phyloP scores from a whole-genome alignment of 805 yeast species.

The Nakazawaea wickerhamii region DNA sequence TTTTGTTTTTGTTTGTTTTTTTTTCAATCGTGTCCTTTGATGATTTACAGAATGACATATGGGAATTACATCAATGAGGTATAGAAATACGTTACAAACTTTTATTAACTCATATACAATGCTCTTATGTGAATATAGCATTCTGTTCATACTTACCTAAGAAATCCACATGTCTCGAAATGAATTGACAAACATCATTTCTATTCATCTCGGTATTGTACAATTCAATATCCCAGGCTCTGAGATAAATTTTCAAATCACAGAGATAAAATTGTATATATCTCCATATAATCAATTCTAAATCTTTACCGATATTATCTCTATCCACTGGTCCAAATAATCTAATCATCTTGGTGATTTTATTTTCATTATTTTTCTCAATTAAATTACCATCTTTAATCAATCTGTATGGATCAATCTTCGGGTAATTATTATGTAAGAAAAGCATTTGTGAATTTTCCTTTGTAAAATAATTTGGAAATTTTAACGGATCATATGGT shows the following conservation, averaged over 20 bases:
- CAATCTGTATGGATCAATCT: constrained; percentile 46
- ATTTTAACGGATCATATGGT: constrained; percentile 19
- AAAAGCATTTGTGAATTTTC: constrained; percentile 25
- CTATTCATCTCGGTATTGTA: constrained; percentile 23
- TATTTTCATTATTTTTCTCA: constrained; percentile 20
- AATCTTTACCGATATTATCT: constrained; percentile 29
- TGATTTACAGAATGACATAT: too few species aligned
- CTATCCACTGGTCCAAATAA: constrained; percentile 20
- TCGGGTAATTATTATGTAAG: constrained; percentile 50
- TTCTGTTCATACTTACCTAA: constrained; percentile 24
- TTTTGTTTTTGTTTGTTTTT: neutral
- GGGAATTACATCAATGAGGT: too few species aligned
- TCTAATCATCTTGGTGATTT: constrained; percentile 19
- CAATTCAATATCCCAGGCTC: constrained; percentile 16
- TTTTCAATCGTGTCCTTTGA: too few species aligned
- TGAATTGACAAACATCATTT: constrained; percentile 45
- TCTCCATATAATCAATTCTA: constrained; percentile 28
- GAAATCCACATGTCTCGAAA: constrained; percentile 40
- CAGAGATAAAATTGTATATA: constrained; percentile 29
- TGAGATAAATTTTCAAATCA: constrained; percentile 20
- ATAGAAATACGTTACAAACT: too few species aligned
- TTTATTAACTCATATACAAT: too few species aligned
- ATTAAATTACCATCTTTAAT: constrained; percentile 27
- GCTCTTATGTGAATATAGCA: constrained; percentile 6
- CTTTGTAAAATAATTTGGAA: constrained; percentile 22